Evolutionary conservation across 495 filamentous ascomycete genomes (phyloP), one percentile per base, ranked within the genome.

Genomic region (Astrothelium macrocarpum): DNA sequence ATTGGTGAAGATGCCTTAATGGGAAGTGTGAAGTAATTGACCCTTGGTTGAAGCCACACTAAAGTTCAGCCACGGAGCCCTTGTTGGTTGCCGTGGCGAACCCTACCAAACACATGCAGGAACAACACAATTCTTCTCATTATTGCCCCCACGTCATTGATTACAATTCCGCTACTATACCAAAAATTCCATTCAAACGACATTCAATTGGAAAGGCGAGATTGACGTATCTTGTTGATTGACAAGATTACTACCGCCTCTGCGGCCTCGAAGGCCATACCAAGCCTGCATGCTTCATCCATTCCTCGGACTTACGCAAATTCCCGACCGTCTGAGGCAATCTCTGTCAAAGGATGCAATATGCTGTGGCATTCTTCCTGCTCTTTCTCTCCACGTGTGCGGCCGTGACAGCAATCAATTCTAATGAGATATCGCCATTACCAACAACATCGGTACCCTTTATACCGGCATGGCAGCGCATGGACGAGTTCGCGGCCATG

Each of bases 1-100:
- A n/a, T n/a, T n/a, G n/a, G n/a, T n/a, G n/a, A n/a, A n/a, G n/a
- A n/a, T n/a, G n/a, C n/a, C n/a, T n/a, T n/a, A n/a, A n/a, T n/a
- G n/a, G n/a, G n/a, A n/a, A n/a, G n/a, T n/a, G n/a, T n/a, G n/a
- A n/a, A n/a, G n/a, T n/a, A n/a, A n/a, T n/a, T n/a, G n/a, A n/a
- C n/a, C n/a, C n/a, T n/a, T n/a, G n/a, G n/a, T n/a, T n/a, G n/a
- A 39, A 14, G 34, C 20, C 20, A 29, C n/a, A 25, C 49, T 25
- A 56, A n/a, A 56, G 49, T 56, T 1, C 49, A 56, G 49, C 49
- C 49, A 56, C 49, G 29, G 20, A 11, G 11, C 49, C 49, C 49
- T 56, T 29, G 49, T 56, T 56, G 49, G 49, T 56, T 56, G 49
- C 49, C 49, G 25, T 56, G 49, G 20, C 49, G 49, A 56, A 56